Base-by-base conservation (phyloP, 192 early-diverging fungal species). In the Coemansia sp. region DNA sequence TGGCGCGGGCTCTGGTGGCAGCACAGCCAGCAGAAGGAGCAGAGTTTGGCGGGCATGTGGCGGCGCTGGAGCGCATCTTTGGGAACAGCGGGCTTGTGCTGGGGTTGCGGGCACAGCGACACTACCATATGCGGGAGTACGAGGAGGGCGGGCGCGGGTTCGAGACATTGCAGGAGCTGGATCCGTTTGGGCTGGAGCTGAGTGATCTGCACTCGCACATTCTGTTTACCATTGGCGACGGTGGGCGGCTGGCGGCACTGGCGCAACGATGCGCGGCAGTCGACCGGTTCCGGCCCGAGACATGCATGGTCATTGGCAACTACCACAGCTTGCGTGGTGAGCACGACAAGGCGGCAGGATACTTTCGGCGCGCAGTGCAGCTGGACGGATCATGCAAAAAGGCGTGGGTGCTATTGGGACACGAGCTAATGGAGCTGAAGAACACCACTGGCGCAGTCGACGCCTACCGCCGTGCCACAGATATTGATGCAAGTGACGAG, bases 381-480 rank as follows among this genome's bases (percentile, higher is more conserved):
- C 82, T 99, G 48, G 85, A 95, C 64, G 77, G 83, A 12, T 81
- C 81, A 53, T 93, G 91, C 60, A 67, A 86, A 21, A 73, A 87
- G 3, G 91, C 92, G 1, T 95, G 95, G 91, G 95, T 92, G 1
- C 80, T 99, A 56, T 82, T 98, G 82, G 97, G 95, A 1, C 94
- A 98, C 64, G 93, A 95, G 70, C 97, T 93, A 60, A 76, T 98
- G 32, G 94, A 98, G 67, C 60, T 94, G 63, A 94, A 94, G 56
- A 95, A 94, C 62, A 86, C 88, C 0, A 81, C 91, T 26, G 92
- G 91, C 4, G 97, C 94, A 0, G 84, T 95, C 5, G 91, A 95
- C 67, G 88, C 91, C 7, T 97, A 97, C 62, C 81, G 91, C 27
- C 76, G 87, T 52, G 96, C 93, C 0, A 78, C 92, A 80, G 92